These are phyloP conservation scores for Phytophthora pisi DNA, from an alignment of 352 stramenopile genomes.

Conservation along the genomic window DNA sequence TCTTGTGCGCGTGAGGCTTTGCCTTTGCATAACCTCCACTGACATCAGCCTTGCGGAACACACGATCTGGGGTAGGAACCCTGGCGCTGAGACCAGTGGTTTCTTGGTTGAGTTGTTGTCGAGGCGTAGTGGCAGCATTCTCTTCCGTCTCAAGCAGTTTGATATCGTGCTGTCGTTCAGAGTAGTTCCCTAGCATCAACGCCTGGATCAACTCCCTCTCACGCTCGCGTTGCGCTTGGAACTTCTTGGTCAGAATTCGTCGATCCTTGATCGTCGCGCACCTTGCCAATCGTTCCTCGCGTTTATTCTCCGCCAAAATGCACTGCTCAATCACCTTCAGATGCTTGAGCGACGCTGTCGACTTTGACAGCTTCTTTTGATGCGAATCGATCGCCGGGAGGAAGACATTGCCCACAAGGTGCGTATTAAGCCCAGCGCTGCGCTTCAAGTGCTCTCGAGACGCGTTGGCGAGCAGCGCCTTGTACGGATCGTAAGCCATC, in stretches of 20 bases:
- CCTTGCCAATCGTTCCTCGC: slow-evolving; percentile 58
- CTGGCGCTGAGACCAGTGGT: slow-evolving; percentile 34
- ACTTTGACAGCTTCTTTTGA: slow-evolving; percentile 15
- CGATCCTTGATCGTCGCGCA: slow-evolving; percentile 57
- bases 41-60: slow-evolving; percentile 47
- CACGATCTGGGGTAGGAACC: slow-evolving; percentile 37
- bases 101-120: slow-evolving; percentile 23
- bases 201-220: slow-evolving; percentile 62
- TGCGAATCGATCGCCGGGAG: slow-evolving; percentile 54
- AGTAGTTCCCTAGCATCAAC: slow-evolving; percentile 53
- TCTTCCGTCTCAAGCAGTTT: slow-evolving; percentile 41
- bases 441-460: slow-evolving; percentile 52
- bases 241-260: slow-evolving; percentile 58
- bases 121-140: slow-evolving; percentile 8
- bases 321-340: slow-evolving; percentile 79
- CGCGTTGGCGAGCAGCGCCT: slow-evolving; percentile 50
- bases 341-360: slow-evolving; percentile 52
- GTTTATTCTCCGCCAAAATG: slow-evolving; percentile 72
- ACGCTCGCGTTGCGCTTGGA: slow-evolving; percentile 55
- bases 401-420: slow-evolving; percentile 69
- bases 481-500: slow-evolving; percentile 55
- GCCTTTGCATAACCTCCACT: slow-evolving; percentile 39
- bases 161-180: slow-evolving; percentile 29
- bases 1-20: slow-evolving; percentile 47
- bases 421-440: slow-evolving; percentile 46